phyloP scores from a whole-genome alignment of 257 asterid genomes.

The Gentiana straminea region DNA sequence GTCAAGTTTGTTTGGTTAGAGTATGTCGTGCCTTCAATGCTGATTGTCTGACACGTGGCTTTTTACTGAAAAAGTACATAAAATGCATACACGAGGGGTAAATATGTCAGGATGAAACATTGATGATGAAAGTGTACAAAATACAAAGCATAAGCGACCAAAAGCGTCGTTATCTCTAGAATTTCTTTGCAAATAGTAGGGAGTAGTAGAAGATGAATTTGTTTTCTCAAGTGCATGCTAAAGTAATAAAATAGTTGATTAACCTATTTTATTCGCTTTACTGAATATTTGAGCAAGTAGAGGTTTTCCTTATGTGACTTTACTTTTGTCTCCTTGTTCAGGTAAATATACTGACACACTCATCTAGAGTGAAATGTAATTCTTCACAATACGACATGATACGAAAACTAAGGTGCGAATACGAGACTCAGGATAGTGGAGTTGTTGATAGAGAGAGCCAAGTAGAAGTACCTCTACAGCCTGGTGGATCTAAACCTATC shows the following conservation, averaged over 20 bases:
- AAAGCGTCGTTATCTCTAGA: no score
- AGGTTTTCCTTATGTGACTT: neutral
- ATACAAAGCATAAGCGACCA: no score
- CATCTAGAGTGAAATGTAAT: conserved; percentile 30
- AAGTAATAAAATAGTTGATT: neutral
- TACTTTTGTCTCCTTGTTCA: conserved; percentile 24
- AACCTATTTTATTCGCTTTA: neutral
- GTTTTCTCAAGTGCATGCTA: neutral
- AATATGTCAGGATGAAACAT: no score
- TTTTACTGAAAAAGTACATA: no score
- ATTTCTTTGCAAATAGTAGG: no score
- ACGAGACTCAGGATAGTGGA: conserved; percentile 13
- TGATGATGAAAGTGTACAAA: no score
- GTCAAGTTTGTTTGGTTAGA: no score
- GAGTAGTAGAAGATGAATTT: no score
- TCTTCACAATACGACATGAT: conserved; percentile 21
- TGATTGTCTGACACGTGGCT: no score
- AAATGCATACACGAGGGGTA: no score
- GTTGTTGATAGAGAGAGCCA: conserved; percentile 11
- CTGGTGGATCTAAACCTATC: conserved; percentile 8
- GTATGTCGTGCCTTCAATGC: no score
- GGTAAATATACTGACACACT: conserved; percentile 77
- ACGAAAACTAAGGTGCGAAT: conserved; percentile 19
- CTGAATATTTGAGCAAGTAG: neutral
- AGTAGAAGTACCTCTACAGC: conserved; percentile 7